Conservation (phyloP, 2,329 filamentous ascomycete species). For the Huntiella moniliformis region DNA sequence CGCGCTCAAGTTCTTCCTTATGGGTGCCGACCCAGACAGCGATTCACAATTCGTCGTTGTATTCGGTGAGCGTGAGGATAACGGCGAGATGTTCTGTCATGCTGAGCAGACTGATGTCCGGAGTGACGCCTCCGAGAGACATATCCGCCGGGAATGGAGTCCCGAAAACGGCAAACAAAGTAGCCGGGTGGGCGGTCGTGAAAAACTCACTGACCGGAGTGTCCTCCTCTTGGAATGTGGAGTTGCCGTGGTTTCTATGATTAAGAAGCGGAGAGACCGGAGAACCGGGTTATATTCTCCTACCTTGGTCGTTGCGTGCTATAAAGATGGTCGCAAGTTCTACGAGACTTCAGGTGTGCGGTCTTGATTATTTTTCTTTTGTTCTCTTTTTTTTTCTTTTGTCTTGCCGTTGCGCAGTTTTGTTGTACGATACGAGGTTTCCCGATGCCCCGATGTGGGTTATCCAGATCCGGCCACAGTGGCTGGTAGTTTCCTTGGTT, state of each 20-base stretch:
- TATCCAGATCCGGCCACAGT: not conserved
- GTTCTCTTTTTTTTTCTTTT: slow-evolving; percentile 1
- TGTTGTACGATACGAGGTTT: not conserved
- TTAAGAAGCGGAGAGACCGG: slow-evolving; percentile 9
- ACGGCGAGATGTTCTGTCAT: slow-evolving; percentile 3
- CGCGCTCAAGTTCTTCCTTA: slow-evolving; percentile 11
- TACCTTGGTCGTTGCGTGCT: slow-evolving; percentile 8
- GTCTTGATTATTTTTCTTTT: not conserved
- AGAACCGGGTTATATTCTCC: slow-evolving; percentile 4
- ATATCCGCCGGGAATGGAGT: slow-evolving; percentile 7
- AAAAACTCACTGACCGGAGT: slow-evolving; percentile 8
- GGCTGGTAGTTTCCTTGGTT: slow-evolving; percentile 1
- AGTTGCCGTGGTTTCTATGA: slow-evolving; percentile 10
- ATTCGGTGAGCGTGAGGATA: slow-evolving; percentile 4
- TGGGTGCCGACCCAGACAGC: slow-evolving; percentile 7
- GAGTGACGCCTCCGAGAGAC: slow-evolving; percentile 1
- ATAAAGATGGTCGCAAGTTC: slow-evolving; percentile 11
- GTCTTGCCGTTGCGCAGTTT: not conserved
- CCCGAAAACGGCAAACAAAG: slow-evolving; percentile 2
- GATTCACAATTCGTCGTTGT: slow-evolving; percentile 11
- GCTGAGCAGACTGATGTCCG: slow-evolving; percentile 7
- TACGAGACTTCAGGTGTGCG: slow-evolving; percentile 5
- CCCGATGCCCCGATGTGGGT: not conserved
- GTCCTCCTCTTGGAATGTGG: slow-evolving; percentile 9
- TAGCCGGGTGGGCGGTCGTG: not conserved